Evolutionary conservation across 2,329 filamentous ascomycete species (phyloP), one percentile per base, ranked within the genome.

Genomic region (Clonostachys byssicola): DNA sequence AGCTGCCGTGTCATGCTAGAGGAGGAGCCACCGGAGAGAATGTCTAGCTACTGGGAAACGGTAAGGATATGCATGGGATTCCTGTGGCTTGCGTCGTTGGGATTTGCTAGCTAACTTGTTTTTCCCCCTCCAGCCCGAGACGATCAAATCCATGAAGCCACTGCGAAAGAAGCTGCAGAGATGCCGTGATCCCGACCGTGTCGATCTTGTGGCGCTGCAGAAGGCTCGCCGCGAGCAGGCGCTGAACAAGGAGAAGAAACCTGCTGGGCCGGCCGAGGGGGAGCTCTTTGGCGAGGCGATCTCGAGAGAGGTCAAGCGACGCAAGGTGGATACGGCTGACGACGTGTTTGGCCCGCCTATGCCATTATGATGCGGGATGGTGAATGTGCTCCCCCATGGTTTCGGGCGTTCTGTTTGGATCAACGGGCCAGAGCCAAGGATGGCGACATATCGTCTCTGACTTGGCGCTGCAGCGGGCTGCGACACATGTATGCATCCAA

Each of bases 131-230:
- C 52, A 74, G 71, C 65, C 66, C 51, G 78, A 74, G 47, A 68
- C 60, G 10, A 53, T 64, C 45, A 69, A 67, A 41, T 59, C 60
- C 5, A 74, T 83, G 54, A 80, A 79, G 40, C 75, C 77, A 0
- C 65, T 89, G 12, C 75, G 82, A 14, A 82, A 78, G 65, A 91
- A 89, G 61, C 71, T 92, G n/a, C 81, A 80, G 50, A 80, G 77
- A 55, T 92, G 88, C 55, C 75, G 84, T 48, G 88, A 92, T 57
- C 87, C 88, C 0, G 85, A 89, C 55, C 81, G 88, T 47, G 81
- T 78, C 40, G 86, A 92, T 62, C 65, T 92, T 5, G 83, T 90
- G 16, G 83, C 82, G 43, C 67, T 88, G 44, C 84, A 88, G 56
- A 77, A 78, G 52, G 80, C 81, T 17, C 77, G 85, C 56, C 81